Conservation (phyloP, 2,329 filamentous ascomycete species). For the Pseudogymnoascus verrucosus region DNA sequence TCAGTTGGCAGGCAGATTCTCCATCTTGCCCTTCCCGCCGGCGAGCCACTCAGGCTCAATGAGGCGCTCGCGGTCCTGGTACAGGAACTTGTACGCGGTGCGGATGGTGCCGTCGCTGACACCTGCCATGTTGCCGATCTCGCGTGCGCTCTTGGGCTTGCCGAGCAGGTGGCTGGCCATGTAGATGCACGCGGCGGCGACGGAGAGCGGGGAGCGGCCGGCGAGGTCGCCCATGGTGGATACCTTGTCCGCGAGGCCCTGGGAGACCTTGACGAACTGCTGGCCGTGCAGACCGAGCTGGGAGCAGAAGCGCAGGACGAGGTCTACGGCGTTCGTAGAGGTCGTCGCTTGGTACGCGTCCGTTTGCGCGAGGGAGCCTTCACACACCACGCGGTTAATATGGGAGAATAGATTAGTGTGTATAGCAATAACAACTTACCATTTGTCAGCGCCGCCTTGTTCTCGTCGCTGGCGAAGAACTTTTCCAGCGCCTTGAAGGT, state of each 20-base stretch:
- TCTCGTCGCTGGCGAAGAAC: slow-evolving; percentile 68
- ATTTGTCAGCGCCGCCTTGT: slow-evolving; percentile 43
- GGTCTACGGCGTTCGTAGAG: slow-evolving; percentile 71
- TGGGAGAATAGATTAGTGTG: slow-evolving; percentile 16
- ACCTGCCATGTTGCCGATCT: slow-evolving; percentile 75
- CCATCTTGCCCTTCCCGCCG: slow-evolving; percentile 62
- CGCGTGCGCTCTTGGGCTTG: slow-evolving; percentile 69
- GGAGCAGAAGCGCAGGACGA: slow-evolving; percentile 85
- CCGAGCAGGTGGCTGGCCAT: slow-evolving; percentile 86
- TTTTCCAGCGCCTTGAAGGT: slow-evolving; percentile 91
- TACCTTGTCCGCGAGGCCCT: slow-evolving; percentile 70
- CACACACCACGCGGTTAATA: slow-evolving; percentile 24
- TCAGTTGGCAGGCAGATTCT: slow-evolving; percentile 51
- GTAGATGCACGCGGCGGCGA: slow-evolving; percentile 93
- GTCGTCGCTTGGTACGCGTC: slow-evolving; percentile 64
- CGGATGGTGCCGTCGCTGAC: slow-evolving; percentile 97
- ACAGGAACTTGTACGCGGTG: slow-evolving; percentile 86
- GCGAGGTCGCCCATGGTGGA: slow-evolving; percentile 68
- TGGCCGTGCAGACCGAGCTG: slow-evolving; percentile 67
- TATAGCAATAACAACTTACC: slow-evolving; percentile 36
- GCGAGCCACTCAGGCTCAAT: slow-evolving; percentile 69
- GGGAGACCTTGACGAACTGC: slow-evolving; percentile 70
- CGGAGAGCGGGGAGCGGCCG: slow-evolving; percentile 86
- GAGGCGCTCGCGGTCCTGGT: slow-evolving; percentile 63
- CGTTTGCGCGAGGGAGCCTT: slow-evolving; percentile 25